These are phyloP conservation scores for Gaultheria prostrata DNA, from an alignment of 148 eudicot genomes.

Conservation along the genomic window DNA sequence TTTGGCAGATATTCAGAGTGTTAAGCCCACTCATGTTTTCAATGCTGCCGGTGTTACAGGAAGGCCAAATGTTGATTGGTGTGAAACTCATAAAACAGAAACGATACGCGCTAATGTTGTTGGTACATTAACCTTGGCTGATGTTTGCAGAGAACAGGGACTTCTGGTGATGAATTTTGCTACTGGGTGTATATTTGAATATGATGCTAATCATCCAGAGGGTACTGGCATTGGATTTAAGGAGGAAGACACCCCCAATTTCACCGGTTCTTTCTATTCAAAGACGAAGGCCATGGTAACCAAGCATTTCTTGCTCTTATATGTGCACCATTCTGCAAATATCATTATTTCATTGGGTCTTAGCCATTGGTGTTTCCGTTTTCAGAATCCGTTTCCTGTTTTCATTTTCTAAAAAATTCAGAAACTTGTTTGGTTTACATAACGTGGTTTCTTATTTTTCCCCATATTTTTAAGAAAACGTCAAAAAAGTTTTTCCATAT, in stretches of 20 bases:
- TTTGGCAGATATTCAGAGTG: constrained; percentile 48
- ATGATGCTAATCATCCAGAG: constrained; percentile 53
- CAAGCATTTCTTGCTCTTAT: background rate
- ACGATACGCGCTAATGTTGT: constrained; percentile 62
- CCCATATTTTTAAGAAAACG: background rate
- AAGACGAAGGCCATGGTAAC: constrained; percentile 78
- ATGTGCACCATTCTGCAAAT: background rate
- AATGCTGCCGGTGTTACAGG: constrained; percentile 79
- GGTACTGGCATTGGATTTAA: constrained; percentile 73
- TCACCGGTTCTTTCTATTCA: constrained; percentile 65
- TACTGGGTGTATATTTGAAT: constrained; percentile 75
- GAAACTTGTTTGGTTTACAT: background rate
- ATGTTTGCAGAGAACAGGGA: constrained; percentile 61
- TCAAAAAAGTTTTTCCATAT: background rate
- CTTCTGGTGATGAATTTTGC: constrained; percentile 61
- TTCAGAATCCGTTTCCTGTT: background rate
- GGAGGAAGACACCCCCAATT: constrained; percentile 74
- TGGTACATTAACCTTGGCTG: constrained; percentile 67
- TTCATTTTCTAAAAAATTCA: background rate
- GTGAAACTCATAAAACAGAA: constrained; percentile 64
- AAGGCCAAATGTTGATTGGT: constrained; percentile 79
- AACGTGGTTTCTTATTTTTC: background rate
- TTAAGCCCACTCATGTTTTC: constrained; percentile 73
- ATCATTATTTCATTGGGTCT: background rate
- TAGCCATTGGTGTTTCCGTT: background rate